These are phyloP conservation scores for Aaosphaeria arxii DNA, from an alignment of 2,329 filamentous ascomycete species.

Conservation along the genomic window DNA sequence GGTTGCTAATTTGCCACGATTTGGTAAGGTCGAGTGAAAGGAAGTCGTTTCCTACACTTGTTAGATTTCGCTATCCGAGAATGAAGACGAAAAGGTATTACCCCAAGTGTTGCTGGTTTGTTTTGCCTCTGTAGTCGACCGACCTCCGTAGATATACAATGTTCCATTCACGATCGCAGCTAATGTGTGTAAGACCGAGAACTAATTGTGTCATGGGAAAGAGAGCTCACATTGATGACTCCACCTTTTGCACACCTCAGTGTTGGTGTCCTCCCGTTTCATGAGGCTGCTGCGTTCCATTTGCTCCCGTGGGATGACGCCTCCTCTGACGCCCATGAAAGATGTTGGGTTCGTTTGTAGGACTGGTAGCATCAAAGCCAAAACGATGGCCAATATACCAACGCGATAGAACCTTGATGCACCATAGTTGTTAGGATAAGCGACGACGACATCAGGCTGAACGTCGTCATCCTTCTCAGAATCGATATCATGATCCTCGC, in stretches of 20 bases:
- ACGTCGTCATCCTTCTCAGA: constrained; percentile 15
- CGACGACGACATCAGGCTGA: no score
- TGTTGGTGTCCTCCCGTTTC: constrained; percentile 28
- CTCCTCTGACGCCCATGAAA: constrained; percentile 23
- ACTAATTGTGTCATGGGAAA: no score
- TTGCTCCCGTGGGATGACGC: constrained; percentile 18
- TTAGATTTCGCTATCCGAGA: constrained; percentile 4
- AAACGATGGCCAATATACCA: constrained; percentile 23
- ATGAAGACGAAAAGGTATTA: constrained; percentile 27
- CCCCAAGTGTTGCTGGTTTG: constrained; percentile 69
- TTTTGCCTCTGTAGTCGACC: constrained; percentile 55
- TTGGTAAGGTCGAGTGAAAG: constrained; percentile 68
- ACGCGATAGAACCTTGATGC: constrained; percentile 25
- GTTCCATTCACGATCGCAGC: constrained; percentile 71
- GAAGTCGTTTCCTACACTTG: constrained; percentile 57
- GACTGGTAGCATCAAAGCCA: constrained; percentile 33
- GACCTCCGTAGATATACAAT: constrained; percentile 72
- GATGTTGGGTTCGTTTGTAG: constrained; percentile 25
- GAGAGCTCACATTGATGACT: constrained; percentile 26
- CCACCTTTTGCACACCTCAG: constrained; percentile 36
- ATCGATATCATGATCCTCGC: constrained; percentile 26
- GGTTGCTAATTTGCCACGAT: constrained; percentile 66
- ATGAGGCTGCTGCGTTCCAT: constrained; percentile 16
- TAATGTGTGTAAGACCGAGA: constrained; percentile 19
- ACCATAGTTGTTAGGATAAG: background rate